phyloP scores from a whole-genome alignment of 768 basidiomycete genomes.

The Cantharellus cinnabarinus region DNA sequence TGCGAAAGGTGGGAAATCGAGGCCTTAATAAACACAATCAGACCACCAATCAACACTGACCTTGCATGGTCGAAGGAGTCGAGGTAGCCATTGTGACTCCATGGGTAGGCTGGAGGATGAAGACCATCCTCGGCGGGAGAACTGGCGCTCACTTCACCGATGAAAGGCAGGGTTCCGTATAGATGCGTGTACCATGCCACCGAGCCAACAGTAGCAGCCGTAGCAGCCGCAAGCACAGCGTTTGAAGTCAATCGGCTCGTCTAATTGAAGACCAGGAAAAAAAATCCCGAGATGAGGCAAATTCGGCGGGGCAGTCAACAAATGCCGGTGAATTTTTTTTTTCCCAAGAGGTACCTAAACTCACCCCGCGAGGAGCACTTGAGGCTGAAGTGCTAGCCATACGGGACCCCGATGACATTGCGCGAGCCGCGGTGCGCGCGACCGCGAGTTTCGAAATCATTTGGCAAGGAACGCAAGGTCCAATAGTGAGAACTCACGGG shows the following conservation, averaged over 20 bases:
- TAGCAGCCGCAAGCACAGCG: slow-evolving; percentile 52
- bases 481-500: too few species aligned
- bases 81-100: slow-evolving; percentile 72
- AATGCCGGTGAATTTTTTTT: too few species aligned
- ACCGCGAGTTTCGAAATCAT: not conserved
- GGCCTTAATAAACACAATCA: not conserved
- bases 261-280: too few species aligned
- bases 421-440: not conserved
- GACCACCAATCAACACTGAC: slow-evolving; percentile 27
- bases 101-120: slow-evolving; percentile 71
- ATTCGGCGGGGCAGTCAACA: too few species aligned
- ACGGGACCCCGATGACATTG: too few species aligned
- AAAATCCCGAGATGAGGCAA: too few species aligned
- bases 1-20: slow-evolving; percentile 1
- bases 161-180: slow-evolving; percentile 75
- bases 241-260: slow-evolving; percentile 25
- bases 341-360: too few species aligned
- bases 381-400: too few species aligned
- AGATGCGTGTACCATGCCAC: slow-evolving; percentile 94
- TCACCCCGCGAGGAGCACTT: too few species aligned
- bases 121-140: slow-evolving; percentile 86
- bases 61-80: slow-evolving; percentile 94
- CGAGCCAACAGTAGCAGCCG: slow-evolving; percentile 64
- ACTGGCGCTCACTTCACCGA: slow-evolving; percentile 84
- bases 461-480: too few species aligned